Base-by-base conservation (phyloP, 2,329 filamentous ascomycete species). In the Bipolaris zeicola region DNA sequence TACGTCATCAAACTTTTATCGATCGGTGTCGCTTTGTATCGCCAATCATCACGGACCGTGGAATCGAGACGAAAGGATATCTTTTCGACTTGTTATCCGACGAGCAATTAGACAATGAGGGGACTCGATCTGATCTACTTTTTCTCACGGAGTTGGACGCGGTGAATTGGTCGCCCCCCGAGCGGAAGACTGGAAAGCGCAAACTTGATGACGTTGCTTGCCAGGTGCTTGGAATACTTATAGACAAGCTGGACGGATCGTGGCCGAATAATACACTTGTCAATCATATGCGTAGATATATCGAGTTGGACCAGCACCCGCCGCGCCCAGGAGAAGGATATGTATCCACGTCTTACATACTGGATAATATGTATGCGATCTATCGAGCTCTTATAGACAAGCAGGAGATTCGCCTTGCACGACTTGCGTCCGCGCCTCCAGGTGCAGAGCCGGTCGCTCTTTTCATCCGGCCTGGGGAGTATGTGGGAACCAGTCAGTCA, bases 11-110 rank as follows among this genome's bases (percentile, higher is more conserved):
- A 22, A 57, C 37, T 5, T 67, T 62, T 18, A 60, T 64, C 38
- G 48, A 63, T 37, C 55, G 54, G 18, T 67, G 63, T 42, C 60
- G 65, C 10, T 42, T 67, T 31, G 58, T 41, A 44, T 33, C 43
- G 2, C 55, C 58, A 6, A 49, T 10, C 1, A 57, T 64, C 37
- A 57, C 36, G 1, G 8, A 5, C 6, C 52, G 41, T 14, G 62
- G 60, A 10, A 26, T 65, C 4, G 33, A 65, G 34, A 52, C 49
- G n/a, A 31, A 46, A 44, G 62, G 62, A n/a, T 55, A 36, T 13
- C 48, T 63, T 6, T 65, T 56, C 31, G 24, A 37, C n/a, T 6
- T 65, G 1, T 36, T 57, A 1, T 37, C 55, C 2, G 10, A 31
- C 2, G 24, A 38, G 20, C 49, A 37, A 18, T 37, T 38, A 1